A percentile compares a stretch with the other conserved stretches of the same genome.
phyloP scores from a whole-genome alignment of 345 rosid genomes.

The Citrus cavaleriei region DNA sequence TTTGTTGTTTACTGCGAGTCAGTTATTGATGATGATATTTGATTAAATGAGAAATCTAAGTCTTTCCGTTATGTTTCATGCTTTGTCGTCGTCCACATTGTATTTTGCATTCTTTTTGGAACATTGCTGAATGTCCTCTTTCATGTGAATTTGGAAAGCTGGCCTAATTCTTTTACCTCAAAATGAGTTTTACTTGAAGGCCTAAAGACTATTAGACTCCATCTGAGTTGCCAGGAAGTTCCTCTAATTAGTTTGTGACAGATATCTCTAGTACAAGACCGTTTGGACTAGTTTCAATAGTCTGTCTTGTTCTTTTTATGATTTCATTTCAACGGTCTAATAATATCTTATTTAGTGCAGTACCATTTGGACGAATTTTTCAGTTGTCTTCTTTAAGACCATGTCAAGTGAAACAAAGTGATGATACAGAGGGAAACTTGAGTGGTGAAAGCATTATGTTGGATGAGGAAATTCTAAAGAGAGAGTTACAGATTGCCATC shows the following conservation, averaged over 20 bases:
- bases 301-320: background rate
- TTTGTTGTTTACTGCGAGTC: background rate
- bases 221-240: background rate
- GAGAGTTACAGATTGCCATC: conserved; percentile 60
- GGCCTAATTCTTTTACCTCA: background rate
- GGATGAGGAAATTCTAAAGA: conserved; percentile 60
- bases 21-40: background rate
- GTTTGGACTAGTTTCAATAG: background rate
- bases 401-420: conserved; percentile 45
- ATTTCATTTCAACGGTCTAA: conserved; percentile 3
- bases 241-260: background rate
- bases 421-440: conserved; percentile 45
- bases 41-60: background rate
- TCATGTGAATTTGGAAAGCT: background rate
- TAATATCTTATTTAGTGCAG: conserved; percentile 27
- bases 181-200: background rate
- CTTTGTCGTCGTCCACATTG: background rate
- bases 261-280: background rate
- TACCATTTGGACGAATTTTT: conserved; percentile 24
- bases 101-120: background rate
- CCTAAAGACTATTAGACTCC: background rate
- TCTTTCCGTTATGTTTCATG: background rate
- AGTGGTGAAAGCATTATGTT: conserved; percentile 47
- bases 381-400: conserved; percentile 22
- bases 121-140: background rate